Evolutionary conservation across 2,329 filamentous ascomycete species (phyloP).

Genomic region (Sporothrix luriei): DNA sequence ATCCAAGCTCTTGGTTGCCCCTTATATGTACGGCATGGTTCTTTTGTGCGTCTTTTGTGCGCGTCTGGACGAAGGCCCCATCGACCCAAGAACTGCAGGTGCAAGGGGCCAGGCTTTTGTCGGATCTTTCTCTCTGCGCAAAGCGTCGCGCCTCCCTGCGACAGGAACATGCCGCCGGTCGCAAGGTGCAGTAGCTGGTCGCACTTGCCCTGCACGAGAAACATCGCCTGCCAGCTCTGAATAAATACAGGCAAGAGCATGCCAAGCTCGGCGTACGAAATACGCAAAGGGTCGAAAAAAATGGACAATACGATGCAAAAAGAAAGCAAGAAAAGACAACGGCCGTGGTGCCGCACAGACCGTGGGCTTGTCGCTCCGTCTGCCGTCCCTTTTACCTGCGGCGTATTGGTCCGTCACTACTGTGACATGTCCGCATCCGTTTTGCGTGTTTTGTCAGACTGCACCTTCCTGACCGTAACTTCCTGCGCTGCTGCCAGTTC

Average conservation of each 20-base stretch:
- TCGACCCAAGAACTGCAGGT: not conserved
- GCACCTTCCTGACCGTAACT: constrained; percentile 6
- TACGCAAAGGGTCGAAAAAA: not conserved
- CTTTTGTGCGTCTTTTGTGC: constrained; percentile 19
- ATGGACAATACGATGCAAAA: not conserved
- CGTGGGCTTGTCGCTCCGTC: not conserved
- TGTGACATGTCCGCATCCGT: not conserved
- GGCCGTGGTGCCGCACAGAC: not conserved
- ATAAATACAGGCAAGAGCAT: not conserved
- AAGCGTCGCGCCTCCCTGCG: constrained; percentile 7
- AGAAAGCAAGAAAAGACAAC: not conserved
- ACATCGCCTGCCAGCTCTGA: not conserved
- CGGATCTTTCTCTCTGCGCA: not conserved
- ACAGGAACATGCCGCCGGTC: not conserved
- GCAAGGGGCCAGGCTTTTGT: too few species aligned
- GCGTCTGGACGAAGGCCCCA: not conserved
- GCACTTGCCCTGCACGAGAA: constrained; percentile 24
- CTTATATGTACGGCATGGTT: constrained; percentile 2
- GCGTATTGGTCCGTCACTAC: not conserved
- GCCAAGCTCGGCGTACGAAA: not conserved
- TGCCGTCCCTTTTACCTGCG: too few species aligned
- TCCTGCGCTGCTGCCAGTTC: not conserved
- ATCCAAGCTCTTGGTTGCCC: too few species aligned
- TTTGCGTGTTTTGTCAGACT: not conserved
- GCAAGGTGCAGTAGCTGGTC: constrained; percentile 15